Conservation (phyloP, 495 filamentous ascomycete species). For the Lasiosphaeria ovina region DNA sequence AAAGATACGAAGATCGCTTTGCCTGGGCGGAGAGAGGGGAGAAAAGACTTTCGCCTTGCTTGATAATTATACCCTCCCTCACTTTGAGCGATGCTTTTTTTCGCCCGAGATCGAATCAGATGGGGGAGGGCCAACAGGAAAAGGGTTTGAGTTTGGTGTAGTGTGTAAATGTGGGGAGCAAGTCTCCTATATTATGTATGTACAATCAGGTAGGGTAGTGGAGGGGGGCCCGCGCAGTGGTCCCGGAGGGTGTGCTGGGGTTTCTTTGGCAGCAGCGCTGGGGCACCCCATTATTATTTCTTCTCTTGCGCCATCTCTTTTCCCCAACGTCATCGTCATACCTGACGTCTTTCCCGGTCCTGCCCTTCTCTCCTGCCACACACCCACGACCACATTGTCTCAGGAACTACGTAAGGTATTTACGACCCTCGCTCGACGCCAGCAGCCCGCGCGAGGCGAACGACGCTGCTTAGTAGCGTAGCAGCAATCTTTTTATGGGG, state of each 20-base stretch:
- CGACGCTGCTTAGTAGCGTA: slow-evolving; percentile 30
- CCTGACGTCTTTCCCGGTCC: slow-evolving; percentile 38
- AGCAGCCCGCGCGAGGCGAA: slow-evolving; percentile 16
- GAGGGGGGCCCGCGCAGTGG: neutral
- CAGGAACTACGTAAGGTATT: slow-evolving; percentile 29
- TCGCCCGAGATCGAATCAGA: neutral
- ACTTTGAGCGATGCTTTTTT: neutral
- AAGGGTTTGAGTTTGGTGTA: neutral
- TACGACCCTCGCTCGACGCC: slow-evolving; percentile 14
- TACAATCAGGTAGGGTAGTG: too few species aligned
- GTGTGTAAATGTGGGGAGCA: neutral
- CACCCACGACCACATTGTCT: slow-evolving; percentile 20
- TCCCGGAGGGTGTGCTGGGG: neutral
- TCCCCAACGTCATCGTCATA: slow-evolving; percentile 43
- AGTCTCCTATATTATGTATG: neutral
- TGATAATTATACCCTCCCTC: neutral
- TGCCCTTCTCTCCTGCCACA: slow-evolving; percentile 29
- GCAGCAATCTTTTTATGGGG: slow-evolving; percentile 24
- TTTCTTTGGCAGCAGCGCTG: slow-evolving; percentile 4
- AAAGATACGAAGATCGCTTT: neutral
- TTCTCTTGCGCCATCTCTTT: slow-evolving; percentile 37
- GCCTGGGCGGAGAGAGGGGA: neutral
- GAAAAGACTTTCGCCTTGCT: neutral
- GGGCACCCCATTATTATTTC: slow-evolving; percentile 32
- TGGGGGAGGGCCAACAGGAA: neutral